Evolutionary conservation across 2,329 filamentous ascomycete genomes (phyloP).

Genomic region (Nemania sp.): DNA sequence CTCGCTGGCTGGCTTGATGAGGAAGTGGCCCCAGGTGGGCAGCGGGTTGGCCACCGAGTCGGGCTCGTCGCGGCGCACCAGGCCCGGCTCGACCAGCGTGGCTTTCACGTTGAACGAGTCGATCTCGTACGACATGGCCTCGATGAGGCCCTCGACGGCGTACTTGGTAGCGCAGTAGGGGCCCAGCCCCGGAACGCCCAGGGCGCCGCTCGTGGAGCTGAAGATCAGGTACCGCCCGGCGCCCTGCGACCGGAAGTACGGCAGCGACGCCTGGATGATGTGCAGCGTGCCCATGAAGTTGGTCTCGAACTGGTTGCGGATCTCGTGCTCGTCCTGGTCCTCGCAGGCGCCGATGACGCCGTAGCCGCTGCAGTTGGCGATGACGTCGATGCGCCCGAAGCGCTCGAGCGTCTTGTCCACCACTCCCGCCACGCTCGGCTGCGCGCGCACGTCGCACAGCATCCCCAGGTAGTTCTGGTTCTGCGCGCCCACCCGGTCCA

Average conservation of each 20-base stretch:
- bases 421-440: constrained; percentile 73
- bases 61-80: constrained; percentile 84
- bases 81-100: constrained; percentile 87
- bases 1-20: constrained; percentile 82
- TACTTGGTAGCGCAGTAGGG: constrained; percentile 98
- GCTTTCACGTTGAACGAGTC: constrained; percentile 90
- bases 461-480: constrained; percentile 74
- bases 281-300: constrained; percentile 96
- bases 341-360: constrained; percentile 95
- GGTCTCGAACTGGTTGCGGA: constrained; percentile 95
- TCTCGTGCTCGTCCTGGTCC: constrained; percentile 93
- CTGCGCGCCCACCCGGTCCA: constrained; percentile 72
- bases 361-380: constrained; percentile 93
- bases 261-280: constrained; percentile 86
- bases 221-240: constrained; percentile 90
- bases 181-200: constrained; percentile 91
- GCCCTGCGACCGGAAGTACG: constrained; percentile 79
- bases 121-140: constrained; percentile 95
- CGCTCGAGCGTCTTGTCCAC: constrained; percentile 70
- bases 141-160: constrained; percentile 91
- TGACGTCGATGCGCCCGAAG: constrained; percentile 83
- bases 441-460: constrained; percentile 87
- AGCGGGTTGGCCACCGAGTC: constrained; percentile 58
- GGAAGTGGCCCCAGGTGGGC: constrained; percentile 87
- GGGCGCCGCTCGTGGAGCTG: constrained; percentile 85